phyloP scores from a whole-genome alignment of 331 rosid genomes.

The Malus hybrid region DNA sequence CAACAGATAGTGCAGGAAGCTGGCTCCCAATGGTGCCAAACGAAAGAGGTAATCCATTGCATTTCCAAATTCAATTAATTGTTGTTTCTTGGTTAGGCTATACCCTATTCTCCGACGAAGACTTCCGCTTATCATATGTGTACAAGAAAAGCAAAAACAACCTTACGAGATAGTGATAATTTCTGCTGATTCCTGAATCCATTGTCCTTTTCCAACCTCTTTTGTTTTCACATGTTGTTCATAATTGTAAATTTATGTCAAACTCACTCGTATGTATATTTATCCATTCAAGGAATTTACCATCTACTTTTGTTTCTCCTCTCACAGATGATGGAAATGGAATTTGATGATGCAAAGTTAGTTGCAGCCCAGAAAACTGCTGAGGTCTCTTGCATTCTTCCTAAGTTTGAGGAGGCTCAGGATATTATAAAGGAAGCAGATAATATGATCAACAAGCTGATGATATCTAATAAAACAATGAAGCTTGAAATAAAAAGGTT shows the following conservation, averaged over 20 bases:
- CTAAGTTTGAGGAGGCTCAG: slow-evolving; percentile 86
- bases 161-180: neutral
- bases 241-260: neutral
- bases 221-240: neutral
- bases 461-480: slow-evolving; percentile 65
- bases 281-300: slow-evolving; percentile 1
- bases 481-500: slow-evolving; percentile 54
- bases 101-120: neutral
- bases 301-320: neutral
- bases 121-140: neutral
- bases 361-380: slow-evolving; percentile 63
- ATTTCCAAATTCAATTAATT: neutral
- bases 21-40: slow-evolving; percentile 42
- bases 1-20: slow-evolving; percentile 54
- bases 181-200: neutral
- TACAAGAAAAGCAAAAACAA: neutral
- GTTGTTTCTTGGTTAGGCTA: neutral
- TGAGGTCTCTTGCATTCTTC: slow-evolving; percentile 64
- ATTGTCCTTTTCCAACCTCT: neutral
- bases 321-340: slow-evolving; percentile 58
- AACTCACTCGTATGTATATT: neutral
- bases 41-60: slow-evolving; percentile 47
- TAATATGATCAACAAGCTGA: slow-evolving; percentile 62
- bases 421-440: slow-evolving; percentile 76
- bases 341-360: slow-evolving; percentile 68